Evolutionary conservation across 352 stramenopile species (phyloP).

Genomic region (Pythium biforme): DNA sequence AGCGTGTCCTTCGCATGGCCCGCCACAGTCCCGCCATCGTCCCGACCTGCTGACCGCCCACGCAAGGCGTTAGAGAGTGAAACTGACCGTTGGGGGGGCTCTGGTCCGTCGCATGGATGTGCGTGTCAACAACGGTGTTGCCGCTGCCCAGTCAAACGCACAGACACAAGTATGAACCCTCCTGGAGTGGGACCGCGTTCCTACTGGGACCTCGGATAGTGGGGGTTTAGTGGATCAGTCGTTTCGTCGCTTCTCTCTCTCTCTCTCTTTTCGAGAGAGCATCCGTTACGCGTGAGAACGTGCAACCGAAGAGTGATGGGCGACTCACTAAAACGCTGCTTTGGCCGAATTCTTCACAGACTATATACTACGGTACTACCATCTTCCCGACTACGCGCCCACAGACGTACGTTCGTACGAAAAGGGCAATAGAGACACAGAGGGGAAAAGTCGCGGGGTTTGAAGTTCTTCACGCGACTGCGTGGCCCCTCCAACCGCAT

Average conservation of each 20-base stretch:
- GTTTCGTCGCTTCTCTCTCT: background rate
- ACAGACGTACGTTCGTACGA: too few species aligned
- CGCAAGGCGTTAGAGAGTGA: background rate
- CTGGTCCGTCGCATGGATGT: slow-evolving; percentile 22
- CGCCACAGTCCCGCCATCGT: background rate
- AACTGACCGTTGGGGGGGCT: slow-evolving; percentile 20
- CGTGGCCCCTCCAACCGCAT: too few species aligned
- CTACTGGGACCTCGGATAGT: background rate
- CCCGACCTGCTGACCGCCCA: background rate
- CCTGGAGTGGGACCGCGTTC: background rate
- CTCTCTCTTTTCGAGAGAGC: background rate
- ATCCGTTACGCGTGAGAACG: slow-evolving; percentile 10
- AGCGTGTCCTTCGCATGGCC: background rate
- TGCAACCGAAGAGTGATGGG: background rate
- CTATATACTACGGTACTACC: too few species aligned
- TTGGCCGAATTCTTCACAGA: too few species aligned
- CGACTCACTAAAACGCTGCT: too few species aligned
- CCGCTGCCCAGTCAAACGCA: slow-evolving; percentile 1
- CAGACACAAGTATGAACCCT: background rate
- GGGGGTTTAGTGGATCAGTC: background rate
- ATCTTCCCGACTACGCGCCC: too few species aligned
- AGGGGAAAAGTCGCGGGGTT: too few species aligned
- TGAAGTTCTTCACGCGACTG: too few species aligned
- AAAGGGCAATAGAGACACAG: too few species aligned
- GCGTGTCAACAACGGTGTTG: slow-evolving; percentile 7